Percentiles rank a stretch among this genome's conserved stretches.
phyloP scores from a whole-genome alignment of 208 protist species.

The Crithidia mellificae region DNA sequence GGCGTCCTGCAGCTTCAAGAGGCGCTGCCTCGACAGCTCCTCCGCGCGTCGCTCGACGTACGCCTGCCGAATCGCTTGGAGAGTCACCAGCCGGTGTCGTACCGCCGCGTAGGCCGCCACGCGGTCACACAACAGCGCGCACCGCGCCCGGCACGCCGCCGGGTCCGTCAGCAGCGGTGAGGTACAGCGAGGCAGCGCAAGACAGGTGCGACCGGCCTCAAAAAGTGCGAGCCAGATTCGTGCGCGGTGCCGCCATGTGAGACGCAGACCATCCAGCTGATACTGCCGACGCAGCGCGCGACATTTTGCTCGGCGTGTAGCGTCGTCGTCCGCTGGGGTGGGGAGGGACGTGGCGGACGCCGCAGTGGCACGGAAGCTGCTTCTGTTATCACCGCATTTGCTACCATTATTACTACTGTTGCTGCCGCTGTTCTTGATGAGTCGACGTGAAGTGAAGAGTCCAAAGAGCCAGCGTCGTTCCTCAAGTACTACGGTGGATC shows the following conservation, averaged over 20 bases:
- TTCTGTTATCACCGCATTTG: neutral
- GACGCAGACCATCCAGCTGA: conserved; percentile 34
- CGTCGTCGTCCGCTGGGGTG: conserved; percentile 3
- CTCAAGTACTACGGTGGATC: neutral
- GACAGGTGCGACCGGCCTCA: conserved; percentile 28
- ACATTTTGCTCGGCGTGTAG: conserved; percentile 22
- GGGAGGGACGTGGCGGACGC: neutral
- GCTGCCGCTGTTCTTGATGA: neutral
- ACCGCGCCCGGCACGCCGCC: conserved; percentile 42
- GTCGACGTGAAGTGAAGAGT: conserved; percentile 29
- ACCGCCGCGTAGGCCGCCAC: conserved; percentile 58
- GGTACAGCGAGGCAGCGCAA: conserved; percentile 33
- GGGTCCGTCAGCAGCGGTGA: conserved; percentile 65
- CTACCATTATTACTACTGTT: neutral
- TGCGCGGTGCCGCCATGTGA: conserved; percentile 52
- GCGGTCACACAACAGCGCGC: conserved; percentile 65
- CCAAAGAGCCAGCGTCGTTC: conserved; percentile 45
- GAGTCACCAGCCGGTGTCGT: conserved; percentile 43
- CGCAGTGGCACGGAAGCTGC: neutral
- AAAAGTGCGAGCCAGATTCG: conserved; percentile 43
- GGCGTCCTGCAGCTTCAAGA: conserved; percentile 27
- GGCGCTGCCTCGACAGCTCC: conserved; percentile 30
- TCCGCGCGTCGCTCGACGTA: conserved; percentile 28
- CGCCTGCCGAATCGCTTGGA: conserved; percentile 37
- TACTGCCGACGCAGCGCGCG: conserved; percentile 28